Evolutionary conservation across 129 eudicot genomes (phyloP), one percentile per base, ranked within the genome.

Genomic region (Helianthus tuberosus): DNA sequence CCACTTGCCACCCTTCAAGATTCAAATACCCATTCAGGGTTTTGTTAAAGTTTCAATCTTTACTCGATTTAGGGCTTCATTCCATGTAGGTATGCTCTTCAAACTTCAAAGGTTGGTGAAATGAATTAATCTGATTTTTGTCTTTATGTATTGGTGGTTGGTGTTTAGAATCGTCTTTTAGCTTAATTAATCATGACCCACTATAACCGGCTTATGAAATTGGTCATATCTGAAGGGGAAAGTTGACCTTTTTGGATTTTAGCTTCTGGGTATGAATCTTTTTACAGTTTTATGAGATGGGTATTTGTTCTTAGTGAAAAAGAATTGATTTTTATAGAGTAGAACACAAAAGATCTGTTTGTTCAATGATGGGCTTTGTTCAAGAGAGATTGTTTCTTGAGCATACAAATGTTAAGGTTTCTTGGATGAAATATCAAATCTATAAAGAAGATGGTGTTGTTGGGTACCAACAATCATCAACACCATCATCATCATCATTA

Each of bases 381-480:
- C 69, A 64, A 13, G 78, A 76, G 41, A 76, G 85, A 61, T 84
- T 78, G 86, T 9, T 68, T 66, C 77, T 74, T 77, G 79, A 65
- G 81, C 89, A 86, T 63, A 38, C 80, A 79, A 84, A 89, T 71
- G 32, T 27, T 27, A 27, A 25, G 29, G 29, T 25, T 25, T 25
- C 29, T 25, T 25, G 29, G 29, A 25, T 25, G 29, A 25, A 25
- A 25, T 70, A 85, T 82, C 87, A 84, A 77, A 83, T 86, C 60
- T 71, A 16, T 35, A 80, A 77, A 57, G 82, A 77, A 77, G 84
- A 84, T 86, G 73, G 80, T 48, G 57, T 81, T 36, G 61, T 81
- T 46, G 70, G 72, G 52, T 78, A 20, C 23, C 48, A 44, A 5
- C 76, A 35, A 43, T 14, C 51, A 47, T 10, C 51, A 9, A 0